A percentile compares a stretch with the other conserved stretches of the same genome.
phyloP scores from a whole-genome alignment of 2,329 filamentous ascomycete species.

The Colletotrichum destructivum region DNA sequence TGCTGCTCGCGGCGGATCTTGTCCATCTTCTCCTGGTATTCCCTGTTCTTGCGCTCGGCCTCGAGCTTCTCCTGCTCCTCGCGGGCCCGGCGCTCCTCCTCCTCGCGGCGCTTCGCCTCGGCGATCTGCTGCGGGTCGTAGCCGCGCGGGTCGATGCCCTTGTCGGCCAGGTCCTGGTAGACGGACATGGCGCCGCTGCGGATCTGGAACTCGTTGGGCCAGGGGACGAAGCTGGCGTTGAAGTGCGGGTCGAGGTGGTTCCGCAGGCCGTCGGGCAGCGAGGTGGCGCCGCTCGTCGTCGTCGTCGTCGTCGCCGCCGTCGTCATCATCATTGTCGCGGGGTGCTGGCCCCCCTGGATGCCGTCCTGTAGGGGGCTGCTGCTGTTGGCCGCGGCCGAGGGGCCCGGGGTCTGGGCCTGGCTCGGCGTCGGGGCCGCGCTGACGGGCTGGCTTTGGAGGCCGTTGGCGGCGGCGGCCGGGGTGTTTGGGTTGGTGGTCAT shows the following conservation, averaged over 20 bases:
- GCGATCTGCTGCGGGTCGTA: conserved; percentile 72
- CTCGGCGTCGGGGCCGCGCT: conserved; percentile 46
- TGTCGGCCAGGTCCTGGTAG: conserved; percentile 73
- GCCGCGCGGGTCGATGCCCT: conserved; percentile 73
- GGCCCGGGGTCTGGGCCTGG: conserved; percentile 44
- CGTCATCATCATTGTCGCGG: too few species aligned
- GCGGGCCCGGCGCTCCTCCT: conserved; percentile 59
- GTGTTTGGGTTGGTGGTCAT: conserved; percentile 32
- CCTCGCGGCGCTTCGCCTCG: conserved; percentile 65
- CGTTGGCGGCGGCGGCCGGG: conserved; percentile 29
- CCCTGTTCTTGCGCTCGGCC: conserved; percentile 60
- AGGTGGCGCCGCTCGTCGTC: conserved; percentile 52
- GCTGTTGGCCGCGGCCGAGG: conserved; percentile 37
- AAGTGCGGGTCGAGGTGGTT: conserved; percentile 70
- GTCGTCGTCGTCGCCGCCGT: conserved; percentile 39
- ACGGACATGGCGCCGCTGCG: conserved; percentile 76
- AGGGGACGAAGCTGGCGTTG: conserved; percentile 78
- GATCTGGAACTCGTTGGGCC: conserved; percentile 81
- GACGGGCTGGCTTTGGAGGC: conserved; percentile 41
- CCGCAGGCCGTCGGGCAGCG: conserved; percentile 64
- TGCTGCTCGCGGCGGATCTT: conserved; percentile 58
- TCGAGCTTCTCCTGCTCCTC: conserved; percentile 58
- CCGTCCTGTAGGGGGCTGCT: conserved; percentile 45
- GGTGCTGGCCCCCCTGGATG: conserved; percentile 50
- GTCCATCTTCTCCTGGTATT: conserved; percentile 58